A percentile compares a stretch with the other conserved stretches of the same genome.
Evolutionary conservation across 73 alveolate species (phyloP).

Genomic region (Durusdinium trenchii): DNA sequence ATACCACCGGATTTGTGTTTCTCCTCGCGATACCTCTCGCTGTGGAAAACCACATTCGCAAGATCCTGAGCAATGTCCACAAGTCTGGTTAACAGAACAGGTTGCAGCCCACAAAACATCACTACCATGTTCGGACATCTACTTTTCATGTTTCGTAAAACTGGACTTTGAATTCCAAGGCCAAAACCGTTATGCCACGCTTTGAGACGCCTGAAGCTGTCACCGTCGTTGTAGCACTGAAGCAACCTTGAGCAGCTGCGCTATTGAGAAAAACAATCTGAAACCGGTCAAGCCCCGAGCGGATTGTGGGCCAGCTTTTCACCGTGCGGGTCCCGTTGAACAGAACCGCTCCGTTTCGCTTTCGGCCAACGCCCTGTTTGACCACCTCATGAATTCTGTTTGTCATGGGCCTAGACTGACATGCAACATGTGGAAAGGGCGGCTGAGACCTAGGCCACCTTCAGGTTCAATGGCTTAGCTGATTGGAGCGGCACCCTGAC

Average conservation of each 20-base stretch:
- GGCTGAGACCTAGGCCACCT: not conserved
- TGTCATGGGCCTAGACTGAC: not conserved
- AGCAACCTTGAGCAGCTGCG: not conserved
- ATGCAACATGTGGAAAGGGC: not conserved
- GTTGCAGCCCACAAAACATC: no score
- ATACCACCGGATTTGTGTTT: not conserved
- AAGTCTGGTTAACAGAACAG: not conserved
- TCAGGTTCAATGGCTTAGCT: not conserved
- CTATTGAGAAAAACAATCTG: not conserved
- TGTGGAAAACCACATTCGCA: not conserved
- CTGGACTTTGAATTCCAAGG: not conserved
- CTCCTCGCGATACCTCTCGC: not conserved
- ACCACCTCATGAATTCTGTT: not conserved
- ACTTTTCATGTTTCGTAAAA: no score
- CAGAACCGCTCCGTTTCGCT: not conserved
- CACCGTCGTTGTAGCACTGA: not conserved
- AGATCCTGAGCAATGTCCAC: not conserved
- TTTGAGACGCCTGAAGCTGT: not conserved
- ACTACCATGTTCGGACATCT: no score
- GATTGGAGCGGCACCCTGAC: not conserved
- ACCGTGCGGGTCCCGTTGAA: not conserved
- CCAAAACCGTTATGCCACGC: not conserved
- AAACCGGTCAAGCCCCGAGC: not conserved
- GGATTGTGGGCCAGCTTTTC: not conserved
- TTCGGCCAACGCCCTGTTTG: not conserved